Evolutionary conservation across 179 eudicot genomes (phyloP).

Genomic region (Vitellaria paradoxa): DNA sequence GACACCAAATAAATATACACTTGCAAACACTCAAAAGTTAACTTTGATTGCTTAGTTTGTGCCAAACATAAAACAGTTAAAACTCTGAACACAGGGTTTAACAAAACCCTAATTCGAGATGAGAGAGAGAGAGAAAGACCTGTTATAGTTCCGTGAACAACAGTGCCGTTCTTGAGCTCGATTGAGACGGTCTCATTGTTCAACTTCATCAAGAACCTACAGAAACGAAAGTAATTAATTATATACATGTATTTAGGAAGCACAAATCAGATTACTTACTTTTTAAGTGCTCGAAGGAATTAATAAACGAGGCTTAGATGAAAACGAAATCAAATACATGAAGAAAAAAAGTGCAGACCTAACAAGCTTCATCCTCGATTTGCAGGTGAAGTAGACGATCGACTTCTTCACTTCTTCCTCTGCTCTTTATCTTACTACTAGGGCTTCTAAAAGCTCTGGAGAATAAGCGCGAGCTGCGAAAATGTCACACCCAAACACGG

Average conservation of each 20-base stretch:
- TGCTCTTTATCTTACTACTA: too few relatives aligned
- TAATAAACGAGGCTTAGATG: neutral
- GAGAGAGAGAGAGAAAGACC: slow-evolving; percentile 28
- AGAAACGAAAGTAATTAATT: neutral
- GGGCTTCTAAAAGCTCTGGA: neutral
- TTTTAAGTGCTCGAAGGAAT: neutral
- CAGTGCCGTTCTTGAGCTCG: slow-evolving; percentile 80
- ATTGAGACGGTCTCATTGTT: slow-evolving; percentile 79
- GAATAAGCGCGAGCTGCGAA: neutral
- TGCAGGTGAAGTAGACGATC: neutral
- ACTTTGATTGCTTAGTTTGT: too few relatives aligned
- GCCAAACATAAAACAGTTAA: neutral
- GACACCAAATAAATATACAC: too few relatives aligned
- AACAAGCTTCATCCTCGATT: slow-evolving; percentile 27
- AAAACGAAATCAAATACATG: neutral
- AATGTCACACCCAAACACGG: neutral
- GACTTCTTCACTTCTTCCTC: too few relatives aligned
- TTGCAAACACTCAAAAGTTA: too few relatives aligned
- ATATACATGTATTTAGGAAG: neutral
- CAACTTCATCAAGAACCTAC: slow-evolving; percentile 76
- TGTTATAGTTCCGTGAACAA: slow-evolving; percentile 78
- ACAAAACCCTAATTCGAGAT: neutral
- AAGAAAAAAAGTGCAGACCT: slow-evolving; percentile 14
- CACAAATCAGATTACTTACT: neutral
- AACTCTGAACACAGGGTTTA: neutral